Percentiles rank a stretch among this genome's conserved stretches.
Conservation (phyloP, 306 rosid genomes). For the Cicer yamashitae region DNA sequence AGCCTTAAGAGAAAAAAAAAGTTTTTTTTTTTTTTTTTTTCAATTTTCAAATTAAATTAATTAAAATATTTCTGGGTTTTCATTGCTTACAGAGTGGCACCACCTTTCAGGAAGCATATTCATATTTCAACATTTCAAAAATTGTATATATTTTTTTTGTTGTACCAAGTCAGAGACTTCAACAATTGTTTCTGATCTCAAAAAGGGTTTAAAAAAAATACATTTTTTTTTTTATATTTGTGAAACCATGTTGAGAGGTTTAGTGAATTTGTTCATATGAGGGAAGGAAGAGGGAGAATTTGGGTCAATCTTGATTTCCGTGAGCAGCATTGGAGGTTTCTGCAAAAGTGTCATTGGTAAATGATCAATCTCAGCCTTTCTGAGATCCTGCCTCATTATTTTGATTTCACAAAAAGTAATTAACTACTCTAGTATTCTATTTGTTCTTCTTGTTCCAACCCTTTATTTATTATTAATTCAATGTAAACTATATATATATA, state of each 20-base stretch:
- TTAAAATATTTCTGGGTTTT: slow-evolving; percentile 48
- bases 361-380: slow-evolving; percentile 61
- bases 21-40: background rate
- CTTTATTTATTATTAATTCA: slow-evolving; percentile 1
- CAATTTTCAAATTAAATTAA: slow-evolving; percentile 44
- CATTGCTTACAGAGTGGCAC: slow-evolving; percentile 54
- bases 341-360: slow-evolving; percentile 59
- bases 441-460: slow-evolving; percentile 13
- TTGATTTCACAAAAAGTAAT: slow-evolving; percentile 46
- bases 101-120: slow-evolving; percentile 49
- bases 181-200: slow-evolving; percentile 46
- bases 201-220: slow-evolving; percentile 16
- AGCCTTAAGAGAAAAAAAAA: slow-evolving; percentile 40
- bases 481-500: slow-evolving; percentile 12
- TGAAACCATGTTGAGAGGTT: slow-evolving; percentile 15
- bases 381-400: slow-evolving; percentile 61
- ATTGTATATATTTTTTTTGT: background rate
- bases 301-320: slow-evolving; percentile 51
- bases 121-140: slow-evolving; percentile 37
- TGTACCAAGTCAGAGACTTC: background rate
- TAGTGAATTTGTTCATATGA: slow-evolving; percentile 48
- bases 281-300: slow-evolving; percentile 55
- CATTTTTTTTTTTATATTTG: background rate
- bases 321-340: slow-evolving; percentile 50
- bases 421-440: slow-evolving; percentile 39